A percentile compares a stretch with the other conserved stretches of the same genome.
These are phyloP conservation scores for Flaveria robusta DNA, from an alignment of 129 eudicot species.

Conservation along the genomic window DNA sequence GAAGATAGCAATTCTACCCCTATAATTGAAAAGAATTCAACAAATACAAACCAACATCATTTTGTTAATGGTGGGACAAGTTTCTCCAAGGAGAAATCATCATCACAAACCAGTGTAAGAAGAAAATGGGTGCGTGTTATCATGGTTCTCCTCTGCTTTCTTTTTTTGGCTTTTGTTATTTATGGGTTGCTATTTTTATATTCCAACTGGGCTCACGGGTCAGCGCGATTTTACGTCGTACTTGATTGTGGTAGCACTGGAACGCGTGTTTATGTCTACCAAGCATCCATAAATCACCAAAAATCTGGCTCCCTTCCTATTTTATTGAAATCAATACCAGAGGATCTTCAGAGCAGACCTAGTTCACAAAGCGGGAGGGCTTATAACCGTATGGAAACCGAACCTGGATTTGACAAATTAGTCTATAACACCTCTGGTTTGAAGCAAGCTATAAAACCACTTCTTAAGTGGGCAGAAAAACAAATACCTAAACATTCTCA, in stretches of 20 bases:
- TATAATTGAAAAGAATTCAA: constrained; percentile 38
- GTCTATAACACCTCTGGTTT: constrained; percentile 81
- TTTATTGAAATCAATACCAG: constrained; percentile 74
- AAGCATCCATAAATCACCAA: constrained; percentile 62
- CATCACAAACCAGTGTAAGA: constrained; percentile 40
- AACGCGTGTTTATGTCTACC: constrained; percentile 84
- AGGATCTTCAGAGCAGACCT: constrained; percentile 56
- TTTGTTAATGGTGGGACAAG: constrained; percentile 54
- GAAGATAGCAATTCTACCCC: constrained; percentile 52
- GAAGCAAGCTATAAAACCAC: constrained; percentile 76
- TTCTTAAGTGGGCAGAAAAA: constrained; percentile 82
- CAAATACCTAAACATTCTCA: constrained; percentile 83
- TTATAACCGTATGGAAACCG: constrained; percentile 94
- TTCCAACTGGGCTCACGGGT: constrained; percentile 60
- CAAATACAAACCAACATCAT: constrained; percentile 40
- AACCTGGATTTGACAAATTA: constrained; percentile 90
- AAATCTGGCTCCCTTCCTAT: constrained; percentile 66
- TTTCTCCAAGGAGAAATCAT: constrained; percentile 77
- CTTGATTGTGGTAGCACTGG: constrained; percentile 99
- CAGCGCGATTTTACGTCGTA: constrained; percentile 73
- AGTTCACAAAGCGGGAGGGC: constrained; percentile 72
- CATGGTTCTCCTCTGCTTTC: constrained; percentile 52
- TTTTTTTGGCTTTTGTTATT: constrained; percentile 54
- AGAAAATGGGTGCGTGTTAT: constrained; percentile 67
- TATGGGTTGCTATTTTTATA: constrained; percentile 46